Conservation (phyloP, 2,329 filamentous ascomycete species). For the Ophiostoma sp. region DNA sequence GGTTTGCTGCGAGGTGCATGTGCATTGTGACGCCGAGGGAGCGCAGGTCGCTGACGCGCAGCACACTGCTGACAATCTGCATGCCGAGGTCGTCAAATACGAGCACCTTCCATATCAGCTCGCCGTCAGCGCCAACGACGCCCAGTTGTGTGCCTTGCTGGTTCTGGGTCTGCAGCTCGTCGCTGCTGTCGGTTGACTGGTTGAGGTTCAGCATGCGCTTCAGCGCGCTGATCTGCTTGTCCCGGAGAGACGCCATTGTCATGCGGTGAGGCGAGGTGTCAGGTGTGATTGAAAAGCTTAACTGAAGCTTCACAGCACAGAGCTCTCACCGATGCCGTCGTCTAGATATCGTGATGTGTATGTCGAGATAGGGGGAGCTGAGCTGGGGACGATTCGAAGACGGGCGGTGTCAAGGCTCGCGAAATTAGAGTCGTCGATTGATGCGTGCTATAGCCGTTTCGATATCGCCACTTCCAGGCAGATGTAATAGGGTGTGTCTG, state of each 20-base stretch:
- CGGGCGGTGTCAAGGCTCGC: neutral
- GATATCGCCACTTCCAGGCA: neutral
- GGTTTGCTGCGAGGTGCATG: conserved; percentile 74
- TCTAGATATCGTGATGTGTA: neutral
- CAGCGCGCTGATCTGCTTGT: conserved; percentile 48
- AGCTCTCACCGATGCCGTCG: neutral
- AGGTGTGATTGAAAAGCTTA: neutral
- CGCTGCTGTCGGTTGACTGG: conserved; percentile 55
- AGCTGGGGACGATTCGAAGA: neutral
- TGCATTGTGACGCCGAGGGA: conserved; percentile 96
- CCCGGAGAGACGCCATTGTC: conserved; percentile 26
- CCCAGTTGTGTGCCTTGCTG: conserved; percentile 54
- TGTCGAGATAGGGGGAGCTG: conserved; percentile 8
- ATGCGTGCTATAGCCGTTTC: neutral
- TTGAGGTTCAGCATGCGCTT: conserved; percentile 96
- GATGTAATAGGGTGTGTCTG: neutral
- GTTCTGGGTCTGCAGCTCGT: conserved; percentile 44
- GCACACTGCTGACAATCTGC: conserved; percentile 94
- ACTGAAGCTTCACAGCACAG: conserved; percentile 7
- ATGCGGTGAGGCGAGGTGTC: neutral
- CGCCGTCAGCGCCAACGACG: conserved; percentile 81
- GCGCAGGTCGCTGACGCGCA: conserved; percentile 87
- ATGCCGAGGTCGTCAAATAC: conserved; percentile 88
- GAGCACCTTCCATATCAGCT: conserved; percentile 95
- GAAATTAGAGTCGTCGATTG: neutral